Conservation (phyloP, 495 filamentous ascomycete genomes). For the Penicillium nucicola region DNA sequence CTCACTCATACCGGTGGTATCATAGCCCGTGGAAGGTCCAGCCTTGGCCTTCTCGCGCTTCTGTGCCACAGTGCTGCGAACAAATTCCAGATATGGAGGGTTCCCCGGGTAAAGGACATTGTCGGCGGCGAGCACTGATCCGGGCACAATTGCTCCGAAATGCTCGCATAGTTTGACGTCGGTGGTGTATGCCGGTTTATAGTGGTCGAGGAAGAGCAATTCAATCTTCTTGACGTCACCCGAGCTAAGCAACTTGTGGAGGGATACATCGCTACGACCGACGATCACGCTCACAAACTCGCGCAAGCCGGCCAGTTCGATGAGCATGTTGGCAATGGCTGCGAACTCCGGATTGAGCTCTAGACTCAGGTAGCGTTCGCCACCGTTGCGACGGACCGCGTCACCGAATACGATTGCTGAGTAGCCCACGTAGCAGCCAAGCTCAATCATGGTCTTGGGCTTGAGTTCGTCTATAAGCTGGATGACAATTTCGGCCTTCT, state of each 20-base stretch:
- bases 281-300: constrained; percentile 65
- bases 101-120: constrained; percentile 75
- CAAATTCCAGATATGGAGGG: constrained; percentile 61
- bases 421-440: constrained; percentile 82
- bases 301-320: constrained; percentile 65
- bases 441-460: constrained; percentile 70
- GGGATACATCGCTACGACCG: constrained; percentile 58
- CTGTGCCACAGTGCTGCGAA: constrained; percentile 33
- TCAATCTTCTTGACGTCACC: constrained; percentile 58
- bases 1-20: constrained; percentile 27
- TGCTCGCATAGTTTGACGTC: constrained; percentile 74
- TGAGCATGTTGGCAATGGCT: constrained; percentile 56
- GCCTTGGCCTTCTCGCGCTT: constrained; percentile 33
- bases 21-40: constrained; percentile 26
- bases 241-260: constrained; percentile 50
- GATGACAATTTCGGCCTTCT: constrained; percentile 66
- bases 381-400: constrained; percentile 55
- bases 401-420: constrained; percentile 69
- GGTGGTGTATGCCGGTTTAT: constrained; percentile 65
- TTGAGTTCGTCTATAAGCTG: constrained; percentile 61
- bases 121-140: constrained; percentile 65
- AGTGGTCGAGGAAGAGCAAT: constrained; percentile 72
- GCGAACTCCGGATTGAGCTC: constrained; percentile 68
- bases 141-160: constrained; percentile 56
- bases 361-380: constrained; percentile 60